Percentiles rank a stretch among this genome's conserved stretches.
These are phyloP conservation scores for Lentinus tigrinus DNA, from an alignment of 768 basidiomycete genomes.

Conservation along the genomic window DNA sequence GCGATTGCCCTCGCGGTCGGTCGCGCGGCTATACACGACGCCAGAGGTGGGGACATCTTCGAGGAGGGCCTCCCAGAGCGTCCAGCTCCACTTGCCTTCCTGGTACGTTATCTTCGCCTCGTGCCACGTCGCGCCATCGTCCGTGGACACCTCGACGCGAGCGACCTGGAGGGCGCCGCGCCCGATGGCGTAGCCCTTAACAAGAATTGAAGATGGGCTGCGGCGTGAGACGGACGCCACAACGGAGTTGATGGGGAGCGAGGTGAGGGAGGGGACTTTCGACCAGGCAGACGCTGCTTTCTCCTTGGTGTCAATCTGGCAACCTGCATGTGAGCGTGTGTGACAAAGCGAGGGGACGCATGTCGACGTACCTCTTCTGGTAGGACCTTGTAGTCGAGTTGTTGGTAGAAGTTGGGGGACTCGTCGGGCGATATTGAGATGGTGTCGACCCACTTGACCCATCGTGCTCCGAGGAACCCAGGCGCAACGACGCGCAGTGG, in stretches of 20 bases:
- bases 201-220: neutral
- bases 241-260: slow-evolving; percentile 19
- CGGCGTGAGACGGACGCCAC: slow-evolving; percentile 9
- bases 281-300: slow-evolving; percentile 12
- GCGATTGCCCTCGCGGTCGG: slow-evolving; percentile 42
- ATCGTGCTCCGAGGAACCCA: slow-evolving; percentile 65
- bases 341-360: slow-evolving; percentile 38
- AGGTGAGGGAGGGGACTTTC: slow-evolving; percentile 15
- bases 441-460: slow-evolving; percentile 75
- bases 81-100: slow-evolving; percentile 69
- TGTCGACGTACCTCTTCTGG: slow-evolving; percentile 9
- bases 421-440: slow-evolving; percentile 54
- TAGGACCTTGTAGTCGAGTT: slow-evolving; percentile 63
- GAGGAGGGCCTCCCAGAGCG: slow-evolving; percentile 60
- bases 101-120: slow-evolving; percentile 19
- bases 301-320: slow-evolving; percentile 13
- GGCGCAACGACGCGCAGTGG: slow-evolving; percentile 70
- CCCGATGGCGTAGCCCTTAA: slow-evolving; percentile 20
- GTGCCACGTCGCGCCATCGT: slow-evolving; percentile 18
- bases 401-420: slow-evolving; percentile 70
- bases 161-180: slow-evolving; percentile 11
- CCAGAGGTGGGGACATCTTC: slow-evolving; percentile 24
- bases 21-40: slow-evolving; percentile 46
- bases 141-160: slow-evolving; percentile 14
- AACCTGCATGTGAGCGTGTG: slow-evolving; percentile 24